Conservation (phyloP, 148 eudicot species). For the Vaccinium macrocarpon region DNA sequence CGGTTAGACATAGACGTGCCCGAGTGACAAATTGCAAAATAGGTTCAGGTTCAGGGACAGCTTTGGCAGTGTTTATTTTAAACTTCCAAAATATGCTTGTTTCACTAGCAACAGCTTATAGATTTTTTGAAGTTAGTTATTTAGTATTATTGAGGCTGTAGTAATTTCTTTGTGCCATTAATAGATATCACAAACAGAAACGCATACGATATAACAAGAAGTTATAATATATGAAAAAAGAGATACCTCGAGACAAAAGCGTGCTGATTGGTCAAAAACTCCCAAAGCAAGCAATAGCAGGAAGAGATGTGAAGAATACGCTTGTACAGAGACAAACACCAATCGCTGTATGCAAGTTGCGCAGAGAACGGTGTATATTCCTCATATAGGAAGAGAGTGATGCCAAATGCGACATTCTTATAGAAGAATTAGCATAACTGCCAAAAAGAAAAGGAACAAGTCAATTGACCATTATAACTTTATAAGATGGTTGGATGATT, state of each 20-base stretch:
- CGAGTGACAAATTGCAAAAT: background rate
- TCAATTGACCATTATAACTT: background rate
- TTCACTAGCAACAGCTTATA: no score
- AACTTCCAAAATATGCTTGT: background rate
- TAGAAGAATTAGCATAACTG: slow-evolving; percentile 80
- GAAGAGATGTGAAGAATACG: slow-evolving; percentile 63
- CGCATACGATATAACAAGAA: background rate
- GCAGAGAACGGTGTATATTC: slow-evolving; percentile 59
- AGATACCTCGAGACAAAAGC: slow-evolving; percentile 52
- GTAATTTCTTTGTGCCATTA: background rate
- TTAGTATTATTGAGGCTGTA: background rate
- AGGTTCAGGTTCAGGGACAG: background rate
- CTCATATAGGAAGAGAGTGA: slow-evolving; percentile 52
- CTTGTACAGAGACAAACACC: slow-evolving; percentile 60
- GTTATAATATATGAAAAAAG: background rate
- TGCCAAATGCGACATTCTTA: slow-evolving; percentile 54
- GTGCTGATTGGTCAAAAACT: slow-evolving; percentile 63
- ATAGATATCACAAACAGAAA: background rate
- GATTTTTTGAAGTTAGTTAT: background rate
- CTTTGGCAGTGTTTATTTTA: background rate
- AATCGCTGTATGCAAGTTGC: slow-evolving; percentile 54
- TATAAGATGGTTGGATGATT: background rate
- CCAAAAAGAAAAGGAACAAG: background rate
- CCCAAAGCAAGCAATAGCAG: slow-evolving; percentile 59
- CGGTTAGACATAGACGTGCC: background rate